Conservation (phyloP, 805 yeast genomes). For the Saturnispora gosingensis region DNA sequence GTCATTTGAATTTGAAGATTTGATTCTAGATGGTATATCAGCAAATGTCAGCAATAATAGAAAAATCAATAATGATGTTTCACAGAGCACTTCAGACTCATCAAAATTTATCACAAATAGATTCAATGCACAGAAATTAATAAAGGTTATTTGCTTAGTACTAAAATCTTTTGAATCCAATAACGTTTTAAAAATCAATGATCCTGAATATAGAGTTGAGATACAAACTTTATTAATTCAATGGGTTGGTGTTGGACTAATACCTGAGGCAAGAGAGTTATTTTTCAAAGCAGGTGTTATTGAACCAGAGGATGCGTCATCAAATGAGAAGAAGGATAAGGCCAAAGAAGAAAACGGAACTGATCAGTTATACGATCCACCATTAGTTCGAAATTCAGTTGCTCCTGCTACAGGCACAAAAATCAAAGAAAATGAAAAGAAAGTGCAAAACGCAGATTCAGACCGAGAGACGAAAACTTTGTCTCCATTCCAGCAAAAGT, state of each 20-base stretch:
- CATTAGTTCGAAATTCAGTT: not conserved
- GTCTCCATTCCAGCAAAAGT: not conserved
- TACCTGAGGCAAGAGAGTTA: slow-evolving; percentile 55
- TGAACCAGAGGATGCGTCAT: not conserved
- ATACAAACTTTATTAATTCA: slow-evolving; percentile 50
- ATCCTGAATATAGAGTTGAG: slow-evolving; percentile 49
- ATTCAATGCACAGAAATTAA: slow-evolving; percentile 29
- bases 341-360: not conserved
- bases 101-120: slow-evolving; percentile 26
- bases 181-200: slow-evolving; percentile 33
- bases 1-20: slow-evolving; percentile 17
- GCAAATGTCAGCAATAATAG: not conserved
- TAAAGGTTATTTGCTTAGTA: slow-evolving; percentile 56
- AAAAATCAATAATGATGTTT: slow-evolving; percentile 9
- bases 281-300: slow-evolving; percentile 24
- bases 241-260: slow-evolving; percentile 46
- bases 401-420: not conserved
- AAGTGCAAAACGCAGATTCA: not conserved
- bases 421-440: not conserved
- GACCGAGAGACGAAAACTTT: not conserved
- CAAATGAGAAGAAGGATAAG: not conserved
- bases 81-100: slow-evolving; percentile 9
- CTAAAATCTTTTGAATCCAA: slow-evolving; percentile 40
- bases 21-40: slow-evolving; percentile 1
- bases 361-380: not conserved